Percentiles rank a stretch among this genome's conserved stretches.
These are phyloP conservation scores for Centella asiatica DNA, from an alignment of 129 eudicot genomes.

Conservation along the genomic window DNA sequence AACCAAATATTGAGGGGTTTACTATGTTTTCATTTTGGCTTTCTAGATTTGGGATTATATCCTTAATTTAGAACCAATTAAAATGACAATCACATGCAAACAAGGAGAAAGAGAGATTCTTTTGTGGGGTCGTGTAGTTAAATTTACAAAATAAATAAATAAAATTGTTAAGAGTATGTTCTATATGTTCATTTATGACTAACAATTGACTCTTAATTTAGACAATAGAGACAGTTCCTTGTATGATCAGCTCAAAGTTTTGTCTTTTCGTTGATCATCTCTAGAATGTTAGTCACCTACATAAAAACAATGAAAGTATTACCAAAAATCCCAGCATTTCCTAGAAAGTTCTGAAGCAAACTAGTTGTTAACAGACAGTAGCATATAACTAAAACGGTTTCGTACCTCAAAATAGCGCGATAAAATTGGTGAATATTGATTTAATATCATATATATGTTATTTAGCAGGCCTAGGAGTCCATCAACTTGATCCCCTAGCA, in stretches of 20 bases:
- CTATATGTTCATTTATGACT: no score
- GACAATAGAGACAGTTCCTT: no score
- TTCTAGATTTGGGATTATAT: no score
- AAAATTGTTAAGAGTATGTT: no score
- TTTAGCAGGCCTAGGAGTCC: constrained; percentile 43
- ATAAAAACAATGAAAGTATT: constrained; percentile 1
- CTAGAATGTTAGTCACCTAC: constrained; percentile 54
- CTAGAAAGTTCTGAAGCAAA: background rate
- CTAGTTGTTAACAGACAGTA: background rate
- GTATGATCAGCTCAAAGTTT: constrained; percentile 1
- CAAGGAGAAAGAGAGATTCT: no score
- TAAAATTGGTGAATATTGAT: constrained; percentile 36
- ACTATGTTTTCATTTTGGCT: no score
- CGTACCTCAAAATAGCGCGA: constrained; percentile 40
- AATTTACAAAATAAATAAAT: no score
- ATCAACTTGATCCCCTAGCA: constrained; percentile 80
- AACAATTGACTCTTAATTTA: no score
- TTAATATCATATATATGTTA: constrained; percentile 40
- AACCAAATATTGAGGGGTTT: no score
- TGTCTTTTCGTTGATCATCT: constrained; percentile 33
- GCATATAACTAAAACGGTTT: background rate
- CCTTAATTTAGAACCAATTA: no score
- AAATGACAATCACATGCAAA: no score
- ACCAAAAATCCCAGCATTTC: background rate
- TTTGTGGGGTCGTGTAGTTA: no score